Evolutionary conservation across 208 protist genomes (phyloP).

Genomic region (Leptomonas seymouri): DNA sequence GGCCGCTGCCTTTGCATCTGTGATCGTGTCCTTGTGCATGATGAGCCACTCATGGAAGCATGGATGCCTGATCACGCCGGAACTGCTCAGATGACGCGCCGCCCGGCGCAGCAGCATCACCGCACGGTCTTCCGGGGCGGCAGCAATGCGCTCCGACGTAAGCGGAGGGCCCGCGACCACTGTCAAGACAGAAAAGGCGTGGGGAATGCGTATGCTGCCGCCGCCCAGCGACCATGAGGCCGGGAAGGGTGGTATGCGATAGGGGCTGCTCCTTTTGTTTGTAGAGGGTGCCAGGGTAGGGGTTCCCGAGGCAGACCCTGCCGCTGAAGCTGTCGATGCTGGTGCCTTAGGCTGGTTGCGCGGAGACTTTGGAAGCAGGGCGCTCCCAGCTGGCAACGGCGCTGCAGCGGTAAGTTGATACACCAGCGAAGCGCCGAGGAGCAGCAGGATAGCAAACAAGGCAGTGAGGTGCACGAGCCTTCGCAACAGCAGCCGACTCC

Average conservation of each 20-base stretch:
- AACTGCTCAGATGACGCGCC: slow-evolving; percentile 5
- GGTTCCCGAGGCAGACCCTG: not conserved
- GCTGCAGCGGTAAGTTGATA: not conserved
- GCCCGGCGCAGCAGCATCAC: slow-evolving; percentile 19
- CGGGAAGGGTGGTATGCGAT: not conserved
- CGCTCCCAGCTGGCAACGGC: too few relatives aligned
- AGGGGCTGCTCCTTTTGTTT: not conserved
- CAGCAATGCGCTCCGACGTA: not conserved
- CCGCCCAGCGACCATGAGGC: slow-evolving; percentile 12
- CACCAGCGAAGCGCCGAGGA: not conserved
- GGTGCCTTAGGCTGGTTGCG: too few relatives aligned
- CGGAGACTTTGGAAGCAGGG: too few relatives aligned
- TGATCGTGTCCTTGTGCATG: slow-evolving; percentile 11
- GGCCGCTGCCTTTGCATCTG: not conserved
- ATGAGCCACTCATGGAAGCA: slow-evolving; percentile 38
- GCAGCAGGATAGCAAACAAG: not conserved
- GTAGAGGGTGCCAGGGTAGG: not conserved
- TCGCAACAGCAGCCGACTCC: not conserved
- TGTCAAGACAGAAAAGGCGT: slow-evolving; percentile 31
- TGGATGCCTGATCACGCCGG: slow-evolving; percentile 11
- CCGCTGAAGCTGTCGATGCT: too few relatives aligned
- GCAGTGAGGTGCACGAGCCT: not conserved
- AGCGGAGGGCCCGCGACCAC: slow-evolving; percentile 16
- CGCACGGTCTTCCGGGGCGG: not conserved
- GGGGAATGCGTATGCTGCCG: slow-evolving; percentile 14